Conservation (phyloP, 2,329 filamentous ascomycete species). For the Leptographium flavum region DNA sequence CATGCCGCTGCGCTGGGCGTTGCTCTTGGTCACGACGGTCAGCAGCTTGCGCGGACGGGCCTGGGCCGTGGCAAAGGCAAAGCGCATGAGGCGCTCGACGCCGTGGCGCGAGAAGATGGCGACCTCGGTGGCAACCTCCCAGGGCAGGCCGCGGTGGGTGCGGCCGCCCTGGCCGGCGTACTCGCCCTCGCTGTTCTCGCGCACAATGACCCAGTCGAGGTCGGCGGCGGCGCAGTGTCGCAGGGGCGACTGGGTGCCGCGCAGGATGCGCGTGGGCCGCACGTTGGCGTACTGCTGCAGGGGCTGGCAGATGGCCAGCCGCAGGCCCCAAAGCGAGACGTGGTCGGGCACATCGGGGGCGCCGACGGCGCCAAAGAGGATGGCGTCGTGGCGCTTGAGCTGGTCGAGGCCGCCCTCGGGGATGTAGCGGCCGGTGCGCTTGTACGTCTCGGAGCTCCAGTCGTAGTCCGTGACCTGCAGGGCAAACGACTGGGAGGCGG, state of each 20-base stretch:
- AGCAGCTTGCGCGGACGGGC: slow-evolving; percentile 40
- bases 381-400: slow-evolving; percentile 23
- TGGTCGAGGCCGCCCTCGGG: slow-evolving; percentile 43
- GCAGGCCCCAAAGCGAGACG: slow-evolving; percentile 50
- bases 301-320: slow-evolving; percentile 47
- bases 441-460: slow-evolving; percentile 54
- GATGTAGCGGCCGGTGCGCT: slow-evolving; percentile 50
- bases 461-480: slow-evolving; percentile 49
- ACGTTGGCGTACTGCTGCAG: slow-evolving; percentile 55
- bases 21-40: slow-evolving; percentile 51
- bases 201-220: slow-evolving; percentile 51
- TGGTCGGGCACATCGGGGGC: slow-evolving; percentile 43
- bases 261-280: slow-evolving; percentile 43
- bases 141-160: slow-evolving; percentile 39
- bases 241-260: slow-evolving; percentile 42
- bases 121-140: slow-evolving; percentile 47
- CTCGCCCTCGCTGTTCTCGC: slow-evolving; percentile 53
- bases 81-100: slow-evolving; percentile 46
- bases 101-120: slow-evolving; percentile 47
- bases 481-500: slow-evolving; percentile 40
- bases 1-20: slow-evolving; percentile 52
- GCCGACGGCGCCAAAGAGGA: slow-evolving; percentile 19
- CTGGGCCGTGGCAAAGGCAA: slow-evolving; percentile 43
- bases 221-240: slow-evolving; percentile 31
- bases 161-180: slow-evolving; percentile 49